Conservation (phyloP, 345 rosid species). For the Moricandia moricandioides region DNA sequence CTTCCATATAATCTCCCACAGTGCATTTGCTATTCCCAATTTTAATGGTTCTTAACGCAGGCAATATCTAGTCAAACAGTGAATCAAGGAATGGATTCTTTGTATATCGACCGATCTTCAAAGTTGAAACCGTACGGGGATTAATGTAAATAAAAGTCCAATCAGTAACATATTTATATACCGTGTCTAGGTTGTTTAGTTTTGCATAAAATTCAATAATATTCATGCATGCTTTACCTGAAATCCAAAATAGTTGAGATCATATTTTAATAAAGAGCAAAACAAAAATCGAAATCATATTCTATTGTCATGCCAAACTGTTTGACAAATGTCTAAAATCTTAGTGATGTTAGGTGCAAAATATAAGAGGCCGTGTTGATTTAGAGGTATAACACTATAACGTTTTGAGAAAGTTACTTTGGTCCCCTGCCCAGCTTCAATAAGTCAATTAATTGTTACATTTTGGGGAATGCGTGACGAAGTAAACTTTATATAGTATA, state of each 20-base stretch:
- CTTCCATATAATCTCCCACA: no score
- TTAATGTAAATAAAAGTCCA: not conserved
- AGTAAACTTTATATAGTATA: conserved; percentile 17
- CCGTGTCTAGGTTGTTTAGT: not conserved
- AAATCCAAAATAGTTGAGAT: conserved; percentile 14
- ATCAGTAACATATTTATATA: not conserved
- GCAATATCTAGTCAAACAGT: not conserved
- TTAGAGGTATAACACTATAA: not conserved
- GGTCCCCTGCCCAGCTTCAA: conserved; percentile 25
- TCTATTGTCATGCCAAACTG: conserved; percentile 7
- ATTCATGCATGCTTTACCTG: not conserved
- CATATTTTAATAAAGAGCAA: not conserved
- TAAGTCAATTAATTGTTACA: conserved; percentile 26
- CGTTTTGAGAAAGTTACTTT: conserved; percentile 21
- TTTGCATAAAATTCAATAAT: not conserved
- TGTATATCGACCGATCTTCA: not conserved
- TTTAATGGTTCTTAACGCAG: not conserved
- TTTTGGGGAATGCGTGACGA: conserved; percentile 35
- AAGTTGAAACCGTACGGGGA: not conserved
- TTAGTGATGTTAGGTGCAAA: conserved; percentile 23
- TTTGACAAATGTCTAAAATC: conserved; percentile 20
- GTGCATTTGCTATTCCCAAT: not conserved
- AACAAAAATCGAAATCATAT: not conserved
- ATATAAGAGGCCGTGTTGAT: conserved; percentile 27
- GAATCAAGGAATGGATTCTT: not conserved